Base-by-base conservation (phyloP, 1,284 basidiomycete genomes). In the Anthracocystis setariae region DNA sequence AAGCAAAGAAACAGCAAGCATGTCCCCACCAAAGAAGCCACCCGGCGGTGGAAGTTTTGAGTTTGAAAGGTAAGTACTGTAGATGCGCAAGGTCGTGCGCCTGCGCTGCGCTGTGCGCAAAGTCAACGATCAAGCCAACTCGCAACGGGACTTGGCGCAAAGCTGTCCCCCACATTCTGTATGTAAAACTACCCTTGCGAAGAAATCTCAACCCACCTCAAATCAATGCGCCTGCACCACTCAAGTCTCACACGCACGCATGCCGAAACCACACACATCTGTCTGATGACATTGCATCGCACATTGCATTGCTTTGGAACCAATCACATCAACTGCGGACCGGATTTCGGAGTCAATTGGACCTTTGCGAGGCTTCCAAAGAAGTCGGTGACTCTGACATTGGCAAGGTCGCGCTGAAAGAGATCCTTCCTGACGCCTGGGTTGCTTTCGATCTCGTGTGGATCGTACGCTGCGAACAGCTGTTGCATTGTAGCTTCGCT, bases 341-440 rank as follows among this genome's bases (percentile, higher is more conserved):
- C 37, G n/a, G 39, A 8, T 18, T 8, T 42, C 5, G 35, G 3
- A 5, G 77, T 80, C 5, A 87, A 74, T 74, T 96, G 92, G 0
- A 91, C 92, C 61, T 91, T 90, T 3, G 92, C 87, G 9, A 97
- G 92, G 0, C 92, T 93, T 3, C 95, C 95, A 74, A 98, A 93
- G 83, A 98, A 98, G 84, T 98, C 94, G 4, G 94, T 97, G 64
- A 98, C 87, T 17, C 90, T 88, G 0, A 91, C 88, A n/a, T 89
- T 83, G 43, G 86, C 84, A 10, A 94, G 85, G 2, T 88, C 84
- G n/a, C 92, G 86, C 5, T 82, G 81, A 84, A 93, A 96, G 13
- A 98, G 86, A 76, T 94, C 91, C 13, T 88, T 89, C 39, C 94
- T 90, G 13, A 98, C 90, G 13, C 93, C 93, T 0, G 94, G 88